phyloP scores from a whole-genome alignment of 495 filamentous ascomycete genomes.

The Chaetomium tenue region DNA sequence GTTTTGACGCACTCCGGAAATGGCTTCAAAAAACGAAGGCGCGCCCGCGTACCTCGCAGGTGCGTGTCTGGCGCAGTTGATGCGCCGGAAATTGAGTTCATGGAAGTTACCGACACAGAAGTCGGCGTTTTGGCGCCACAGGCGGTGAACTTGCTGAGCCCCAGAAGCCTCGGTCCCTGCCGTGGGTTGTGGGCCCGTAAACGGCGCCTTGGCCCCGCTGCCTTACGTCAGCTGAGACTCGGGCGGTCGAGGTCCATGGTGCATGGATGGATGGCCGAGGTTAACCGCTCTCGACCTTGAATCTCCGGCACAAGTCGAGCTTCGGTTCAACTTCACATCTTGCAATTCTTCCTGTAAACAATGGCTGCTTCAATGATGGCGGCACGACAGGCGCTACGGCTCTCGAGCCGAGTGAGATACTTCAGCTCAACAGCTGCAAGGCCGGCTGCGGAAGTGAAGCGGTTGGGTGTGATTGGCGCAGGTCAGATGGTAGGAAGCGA shows the following conservation, averaged over 20 bases:
- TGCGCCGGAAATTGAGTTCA: too few species aligned
- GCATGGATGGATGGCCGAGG: constrained; percentile 37
- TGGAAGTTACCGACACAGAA: too few species aligned
- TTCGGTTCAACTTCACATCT: not conserved
- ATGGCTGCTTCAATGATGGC: constrained; percentile 38
- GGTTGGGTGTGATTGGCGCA: constrained; percentile 87
- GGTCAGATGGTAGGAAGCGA: constrained; percentile 77
- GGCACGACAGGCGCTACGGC: constrained; percentile 36
- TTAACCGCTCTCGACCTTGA: constrained; percentile 34
- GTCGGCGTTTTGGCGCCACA: too few species aligned
- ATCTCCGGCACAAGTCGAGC: constrained; percentile 2
- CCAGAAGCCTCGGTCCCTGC: too few species aligned
- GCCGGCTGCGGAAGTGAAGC: constrained; percentile 73
- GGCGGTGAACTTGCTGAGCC: too few species aligned
- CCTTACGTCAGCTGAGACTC: not conserved
- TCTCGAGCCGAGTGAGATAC: constrained; percentile 43
- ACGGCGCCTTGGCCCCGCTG: too few species aligned
- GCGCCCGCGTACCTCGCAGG: too few species aligned
- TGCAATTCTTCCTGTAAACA: constrained; percentile 17
- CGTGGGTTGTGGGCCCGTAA: too few species aligned
- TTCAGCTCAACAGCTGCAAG: constrained; percentile 55
- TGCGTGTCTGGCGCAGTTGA: too few species aligned
- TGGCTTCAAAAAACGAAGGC: too few species aligned
- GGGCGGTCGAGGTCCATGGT: not conserved
- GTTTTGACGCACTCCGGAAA: too few species aligned